A percentile compares a stretch with the other conserved stretches of the same genome.
These are phyloP conservation scores for Cudoniella acicularis DNA, from an alignment of 495 filamentous ascomycete genomes.

Conservation along the genomic window DNA sequence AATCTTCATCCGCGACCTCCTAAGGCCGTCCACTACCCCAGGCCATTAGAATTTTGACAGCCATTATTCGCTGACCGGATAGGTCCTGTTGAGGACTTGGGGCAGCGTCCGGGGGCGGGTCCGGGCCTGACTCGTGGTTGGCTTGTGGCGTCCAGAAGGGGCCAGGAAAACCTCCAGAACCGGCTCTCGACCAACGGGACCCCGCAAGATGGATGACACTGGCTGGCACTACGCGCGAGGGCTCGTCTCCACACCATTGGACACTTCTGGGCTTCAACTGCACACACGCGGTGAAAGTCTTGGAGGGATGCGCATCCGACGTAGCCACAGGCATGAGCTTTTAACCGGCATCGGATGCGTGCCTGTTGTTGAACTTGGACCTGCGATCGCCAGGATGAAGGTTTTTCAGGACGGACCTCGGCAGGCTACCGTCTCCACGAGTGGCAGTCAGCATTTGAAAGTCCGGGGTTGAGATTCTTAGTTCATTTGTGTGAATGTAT, in stretches of 20 bases:
- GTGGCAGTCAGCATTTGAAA: no score
- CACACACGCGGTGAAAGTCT: no score
- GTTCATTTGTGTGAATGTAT: no score
- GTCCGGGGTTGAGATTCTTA: no score
- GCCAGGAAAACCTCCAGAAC: no score
- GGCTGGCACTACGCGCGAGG: background rate
- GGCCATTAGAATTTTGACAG: no score
- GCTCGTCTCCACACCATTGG: background rate
- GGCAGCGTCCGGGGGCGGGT: background rate
- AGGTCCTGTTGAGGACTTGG: background rate
- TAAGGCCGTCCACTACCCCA: background rate
- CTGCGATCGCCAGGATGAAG: background rate
- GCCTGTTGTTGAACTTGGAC: no score
- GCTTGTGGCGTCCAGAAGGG: background rate
- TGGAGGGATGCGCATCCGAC: no score
- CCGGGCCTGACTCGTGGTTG: background rate
- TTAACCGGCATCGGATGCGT: background rate
- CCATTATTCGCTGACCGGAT: background rate
- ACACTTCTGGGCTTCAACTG: background rate
- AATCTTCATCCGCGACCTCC: background rate
- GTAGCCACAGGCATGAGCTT: background rate
- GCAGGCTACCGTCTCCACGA: no score
- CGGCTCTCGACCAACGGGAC: no score
- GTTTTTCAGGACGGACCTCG: background rate
- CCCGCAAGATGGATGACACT: no score